Conservation (phyloP, 129 eudicot genomes). For the Ambrosia artemisiifolia region DNA sequence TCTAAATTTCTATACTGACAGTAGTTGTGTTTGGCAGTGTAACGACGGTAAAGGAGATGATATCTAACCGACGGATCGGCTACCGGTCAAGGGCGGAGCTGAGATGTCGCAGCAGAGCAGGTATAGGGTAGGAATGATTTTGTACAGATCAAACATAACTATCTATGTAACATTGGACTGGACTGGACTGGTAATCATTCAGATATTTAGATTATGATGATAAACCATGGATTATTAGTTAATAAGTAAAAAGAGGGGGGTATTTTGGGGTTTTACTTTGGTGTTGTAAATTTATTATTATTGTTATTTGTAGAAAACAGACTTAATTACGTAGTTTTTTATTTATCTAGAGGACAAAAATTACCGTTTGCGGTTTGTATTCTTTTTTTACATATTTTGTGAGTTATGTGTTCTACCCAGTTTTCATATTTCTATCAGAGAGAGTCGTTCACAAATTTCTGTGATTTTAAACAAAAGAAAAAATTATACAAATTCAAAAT, state of each 20-base stretch:
- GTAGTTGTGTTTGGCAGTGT: constrained; percentile 11
- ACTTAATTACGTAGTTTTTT: too few relatives aligned
- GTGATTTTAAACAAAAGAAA: too few relatives aligned
- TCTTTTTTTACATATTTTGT: too few relatives aligned
- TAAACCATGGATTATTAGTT: constrained; percentile 23
- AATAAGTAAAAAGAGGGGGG: constrained; percentile 26
- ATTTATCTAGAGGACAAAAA: too few relatives aligned
- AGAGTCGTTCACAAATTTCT: too few relatives aligned
- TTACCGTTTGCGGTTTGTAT: too few relatives aligned
- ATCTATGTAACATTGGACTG: constrained; percentile 33
- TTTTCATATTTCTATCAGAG: too few relatives aligned
- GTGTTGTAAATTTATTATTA: constrained; percentile 16
- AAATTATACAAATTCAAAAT: too few relatives aligned
- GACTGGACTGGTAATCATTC: constrained; percentile 23
- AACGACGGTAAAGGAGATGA: constrained; percentile 17
- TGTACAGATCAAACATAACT: constrained; percentile 43
- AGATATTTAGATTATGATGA: constrained; percentile 25
- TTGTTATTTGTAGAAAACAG: neutral
- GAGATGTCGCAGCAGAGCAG: constrained; percentile 4
- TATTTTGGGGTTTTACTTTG: constrained; percentile 14
- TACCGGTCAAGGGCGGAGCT: constrained; percentile 11
- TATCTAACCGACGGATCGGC: neutral
- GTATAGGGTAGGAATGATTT: constrained; percentile 43
- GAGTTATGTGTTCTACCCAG: too few relatives aligned
- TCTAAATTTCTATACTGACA: constrained; percentile 20